A percentile compares a stretch with the other conserved stretches of the same genome.
These are phyloP conservation scores for Cercospora beticola DNA, from an alignment of 2,329 filamentous ascomycete species.

Conservation along the genomic window DNA sequence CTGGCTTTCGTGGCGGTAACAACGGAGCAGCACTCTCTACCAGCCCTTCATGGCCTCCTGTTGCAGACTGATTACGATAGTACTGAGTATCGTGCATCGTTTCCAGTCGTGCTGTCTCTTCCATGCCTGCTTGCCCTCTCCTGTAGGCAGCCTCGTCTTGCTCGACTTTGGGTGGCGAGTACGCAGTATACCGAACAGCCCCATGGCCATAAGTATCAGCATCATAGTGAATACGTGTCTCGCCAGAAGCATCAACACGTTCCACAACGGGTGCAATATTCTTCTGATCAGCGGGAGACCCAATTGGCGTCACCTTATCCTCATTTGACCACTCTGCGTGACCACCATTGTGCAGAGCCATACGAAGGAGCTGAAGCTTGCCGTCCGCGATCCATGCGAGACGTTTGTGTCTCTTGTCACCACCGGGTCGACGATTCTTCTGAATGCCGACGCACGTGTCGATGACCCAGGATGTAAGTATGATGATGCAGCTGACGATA, in stretches of 20 bases:
- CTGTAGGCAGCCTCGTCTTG: background rate
- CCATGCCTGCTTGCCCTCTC: background rate
- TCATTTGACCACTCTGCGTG: background rate
- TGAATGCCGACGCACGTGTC: constrained; percentile 1
- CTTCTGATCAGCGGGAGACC: background rate
- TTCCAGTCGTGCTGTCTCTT: background rate
- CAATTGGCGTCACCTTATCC: background rate
- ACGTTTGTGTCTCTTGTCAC: background rate
- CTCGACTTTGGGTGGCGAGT: background rate
- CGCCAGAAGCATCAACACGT: background rate
- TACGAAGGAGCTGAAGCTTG: background rate
- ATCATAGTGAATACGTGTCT: background rate
- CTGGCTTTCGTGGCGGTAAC: background rate
- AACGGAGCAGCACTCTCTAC: background rate
- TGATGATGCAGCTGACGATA: constrained; percentile 11
- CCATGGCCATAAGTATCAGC: background rate
- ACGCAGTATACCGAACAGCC: background rate
- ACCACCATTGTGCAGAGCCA: background rate
- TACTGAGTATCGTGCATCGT: background rate
- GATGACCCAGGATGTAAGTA: constrained; percentile 8
- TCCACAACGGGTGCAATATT: background rate
- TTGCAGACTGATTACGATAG: background rate
- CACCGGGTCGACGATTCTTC: background rate
- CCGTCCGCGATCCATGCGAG: background rate
- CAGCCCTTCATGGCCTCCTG: background rate